Evolutionary conservation across 2,329 filamentous ascomycete genomes (phyloP).

Genomic region (Pezicula rhizophila): DNA sequence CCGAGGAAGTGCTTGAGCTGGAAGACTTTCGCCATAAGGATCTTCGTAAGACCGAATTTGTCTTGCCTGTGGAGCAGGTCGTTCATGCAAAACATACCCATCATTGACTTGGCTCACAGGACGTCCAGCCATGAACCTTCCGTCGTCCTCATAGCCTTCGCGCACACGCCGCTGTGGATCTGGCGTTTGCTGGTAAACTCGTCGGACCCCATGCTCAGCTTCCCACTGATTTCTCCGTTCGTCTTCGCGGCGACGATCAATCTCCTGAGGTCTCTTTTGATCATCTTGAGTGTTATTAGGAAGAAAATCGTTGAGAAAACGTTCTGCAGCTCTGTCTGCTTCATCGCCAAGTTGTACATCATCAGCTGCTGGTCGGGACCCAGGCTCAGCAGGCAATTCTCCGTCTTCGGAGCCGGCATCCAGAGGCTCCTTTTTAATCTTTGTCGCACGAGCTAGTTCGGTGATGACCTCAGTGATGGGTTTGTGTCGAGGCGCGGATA

Average conservation of each 20-base stretch:
- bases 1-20: conserved; percentile 12
- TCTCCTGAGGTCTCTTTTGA: conserved; percentile 5
- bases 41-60: conserved; percentile 17
- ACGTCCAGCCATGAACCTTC: conserved; percentile 6
- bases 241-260: conserved; percentile 8
- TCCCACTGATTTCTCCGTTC: conserved; percentile 13
- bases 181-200: conserved; percentile 8
- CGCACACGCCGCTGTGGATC: conserved; percentile 11
- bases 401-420: conserved; percentile 32
- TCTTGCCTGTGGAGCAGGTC: conserved; percentile 8
- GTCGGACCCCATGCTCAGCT: conserved; percentile 7
- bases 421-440: conserved; percentile 13
- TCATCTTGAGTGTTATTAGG: conserved; percentile 17
- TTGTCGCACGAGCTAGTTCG: conserved; percentile 14
- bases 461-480: conserved; percentile 21
- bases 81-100: conserved; percentile 18
- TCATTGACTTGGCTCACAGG: conserved; percentile 3
- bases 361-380: conserved; percentile 4
- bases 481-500: conserved; percentile 13
- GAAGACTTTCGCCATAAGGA: conserved; percentile 20
- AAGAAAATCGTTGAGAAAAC: conserved; percentile 31
- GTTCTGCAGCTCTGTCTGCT: conserved; percentile 30
- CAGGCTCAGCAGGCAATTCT: conserved; percentile 24
- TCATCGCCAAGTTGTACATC: conserved; percentile 15
- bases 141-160: conserved; percentile 13